These are phyloP conservation scores for Lanmaoa pseudosensibilis DNA, from an alignment of 768 basidiomycete species.

Conservation along the genomic window DNA sequence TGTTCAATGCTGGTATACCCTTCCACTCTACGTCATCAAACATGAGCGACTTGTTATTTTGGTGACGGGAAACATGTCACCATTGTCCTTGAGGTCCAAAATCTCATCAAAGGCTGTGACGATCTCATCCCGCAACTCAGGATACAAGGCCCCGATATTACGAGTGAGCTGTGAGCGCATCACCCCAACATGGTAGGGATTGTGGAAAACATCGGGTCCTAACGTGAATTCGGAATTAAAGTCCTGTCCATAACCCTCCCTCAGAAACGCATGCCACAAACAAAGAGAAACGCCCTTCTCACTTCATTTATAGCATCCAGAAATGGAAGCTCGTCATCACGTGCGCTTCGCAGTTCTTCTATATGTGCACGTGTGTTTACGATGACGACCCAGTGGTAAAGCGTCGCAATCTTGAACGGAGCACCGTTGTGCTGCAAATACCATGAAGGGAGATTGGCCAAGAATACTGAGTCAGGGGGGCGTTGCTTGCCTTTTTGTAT, in stretches of 20 bases:
- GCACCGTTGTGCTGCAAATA: slow-evolving; percentile 23
- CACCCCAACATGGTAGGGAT: slow-evolving; percentile 30
- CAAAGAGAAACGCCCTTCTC: not conserved
- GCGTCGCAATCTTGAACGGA: slow-evolving; percentile 32
- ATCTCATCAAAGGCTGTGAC: slow-evolving; percentile 38
- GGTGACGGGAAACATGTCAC: not conserved
- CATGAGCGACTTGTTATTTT: not conserved
- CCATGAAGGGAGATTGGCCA: not conserved
- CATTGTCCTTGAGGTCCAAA: slow-evolving; percentile 24
- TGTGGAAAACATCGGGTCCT: slow-evolving; percentile 26
- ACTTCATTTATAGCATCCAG: slow-evolving; percentile 37
- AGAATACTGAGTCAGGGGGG: not conserved
- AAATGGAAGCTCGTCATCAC: slow-evolving; percentile 40
- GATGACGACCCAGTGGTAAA: slow-evolving; percentile 40
- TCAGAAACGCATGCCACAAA: not conserved
- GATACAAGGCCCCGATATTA: slow-evolving; percentile 38
- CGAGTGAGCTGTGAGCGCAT: slow-evolving; percentile 35
- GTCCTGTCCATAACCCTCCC: slow-evolving; percentile 24
- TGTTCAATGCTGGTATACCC: slow-evolving; percentile 27
- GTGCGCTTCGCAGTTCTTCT: slow-evolving; percentile 40
- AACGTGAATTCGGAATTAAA: slow-evolving; percentile 40
- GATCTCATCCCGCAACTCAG: slow-evolving; percentile 47
- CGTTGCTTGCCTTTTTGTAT: slow-evolving; percentile 27
- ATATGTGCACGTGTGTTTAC: slow-evolving; percentile 30
- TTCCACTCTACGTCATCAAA: slow-evolving; percentile 40